phyloP scores from a whole-genome alignment of 208 protist species.

The Angomonas desouzai region DNA sequence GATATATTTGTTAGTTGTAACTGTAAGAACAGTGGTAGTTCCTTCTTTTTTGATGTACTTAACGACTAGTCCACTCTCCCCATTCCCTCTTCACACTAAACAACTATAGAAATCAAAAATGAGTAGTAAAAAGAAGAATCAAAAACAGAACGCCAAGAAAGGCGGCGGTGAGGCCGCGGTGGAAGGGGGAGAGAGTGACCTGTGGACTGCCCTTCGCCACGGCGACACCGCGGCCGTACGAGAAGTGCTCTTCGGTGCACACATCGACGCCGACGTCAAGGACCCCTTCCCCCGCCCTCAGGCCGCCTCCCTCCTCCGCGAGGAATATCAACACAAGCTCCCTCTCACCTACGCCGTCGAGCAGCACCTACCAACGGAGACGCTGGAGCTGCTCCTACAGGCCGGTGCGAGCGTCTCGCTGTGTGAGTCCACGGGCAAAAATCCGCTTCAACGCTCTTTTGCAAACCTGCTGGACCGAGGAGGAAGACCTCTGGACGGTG shows the following conservation, averaged over 20 bases:
- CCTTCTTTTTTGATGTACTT: no score
- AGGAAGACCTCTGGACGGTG: background rate
- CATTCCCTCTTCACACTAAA: background rate
- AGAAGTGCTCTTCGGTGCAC: background rate
- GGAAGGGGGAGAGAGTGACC: background rate
- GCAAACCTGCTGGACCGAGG: slow-evolving; percentile 4
- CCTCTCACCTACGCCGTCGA: slow-evolving; percentile 6
- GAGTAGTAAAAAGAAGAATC: background rate
- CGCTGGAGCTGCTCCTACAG: background rate
- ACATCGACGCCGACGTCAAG: background rate
- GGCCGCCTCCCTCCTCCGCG: slow-evolving; percentile 1
- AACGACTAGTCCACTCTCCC: background rate
- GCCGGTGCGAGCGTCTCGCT: background rate
- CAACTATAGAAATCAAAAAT: background rate
- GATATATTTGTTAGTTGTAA: no score
- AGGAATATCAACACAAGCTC: slow-evolving; percentile 1
- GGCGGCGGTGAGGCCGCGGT: background rate
- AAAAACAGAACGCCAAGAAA: background rate
- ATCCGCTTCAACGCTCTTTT: background rate
- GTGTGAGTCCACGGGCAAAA: background rate
- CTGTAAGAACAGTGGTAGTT: background rate
- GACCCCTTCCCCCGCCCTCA: background rate
- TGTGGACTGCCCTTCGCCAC: background rate
- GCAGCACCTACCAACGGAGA: background rate
- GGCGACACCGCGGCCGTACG: background rate